A percentile compares a stretch with the other conserved stretches of the same genome.
Evolutionary conservation across 1,284 basidiomycete species (phyloP).

Genomic region (Cutaneotrichosporon mucoides): DNA sequence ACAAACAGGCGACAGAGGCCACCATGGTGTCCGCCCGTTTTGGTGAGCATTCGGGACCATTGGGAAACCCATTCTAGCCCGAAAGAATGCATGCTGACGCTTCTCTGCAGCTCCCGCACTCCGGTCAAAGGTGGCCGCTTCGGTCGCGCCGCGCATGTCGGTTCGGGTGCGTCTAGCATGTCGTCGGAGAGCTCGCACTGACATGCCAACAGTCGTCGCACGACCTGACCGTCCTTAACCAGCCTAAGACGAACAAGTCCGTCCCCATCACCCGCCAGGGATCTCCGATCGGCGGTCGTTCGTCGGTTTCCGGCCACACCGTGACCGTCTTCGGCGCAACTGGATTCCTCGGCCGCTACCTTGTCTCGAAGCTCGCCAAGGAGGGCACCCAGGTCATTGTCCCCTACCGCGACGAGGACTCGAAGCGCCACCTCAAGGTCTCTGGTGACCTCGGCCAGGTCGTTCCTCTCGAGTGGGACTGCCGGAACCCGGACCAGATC

Average conservation of each 20-base stretch:
- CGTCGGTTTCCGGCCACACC: conserved; percentile 78
- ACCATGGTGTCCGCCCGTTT: conserved; percentile 35
- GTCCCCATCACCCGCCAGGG: conserved; percentile 70
- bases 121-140: conserved; percentile 25
- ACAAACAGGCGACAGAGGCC: conserved; percentile 9
- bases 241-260: conserved; percentile 27
- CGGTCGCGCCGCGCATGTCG: conserved; percentile 17
- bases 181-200: background rate
- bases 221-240: conserved; percentile 42
- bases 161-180: conserved; percentile 12
- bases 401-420: conserved; percentile 94
- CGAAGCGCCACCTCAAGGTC: conserved; percentile 82
- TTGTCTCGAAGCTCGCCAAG: conserved; percentile 91
- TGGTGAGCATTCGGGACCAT: conserved; percentile 16
- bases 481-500: conserved; percentile 81
- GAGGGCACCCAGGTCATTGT: conserved; percentile 90
- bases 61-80: background rate
- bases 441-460: conserved; percentile 97
- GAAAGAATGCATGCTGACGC: conserved; percentile 5
- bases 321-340: conserved; percentile 97
- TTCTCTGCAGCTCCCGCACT: conserved; percentile 27
- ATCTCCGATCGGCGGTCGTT: conserved; percentile 68
- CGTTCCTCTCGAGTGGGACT: conserved; percentile 94
- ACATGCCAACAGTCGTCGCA: conserved; percentile 34
- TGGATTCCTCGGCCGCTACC: conserved; percentile 90